Percentiles rank a stretch among this genome's conserved stretches.
phyloP scores from a whole-genome alignment of 164 flowering plant genomes.

The Euptelea pleiosperma region DNA sequence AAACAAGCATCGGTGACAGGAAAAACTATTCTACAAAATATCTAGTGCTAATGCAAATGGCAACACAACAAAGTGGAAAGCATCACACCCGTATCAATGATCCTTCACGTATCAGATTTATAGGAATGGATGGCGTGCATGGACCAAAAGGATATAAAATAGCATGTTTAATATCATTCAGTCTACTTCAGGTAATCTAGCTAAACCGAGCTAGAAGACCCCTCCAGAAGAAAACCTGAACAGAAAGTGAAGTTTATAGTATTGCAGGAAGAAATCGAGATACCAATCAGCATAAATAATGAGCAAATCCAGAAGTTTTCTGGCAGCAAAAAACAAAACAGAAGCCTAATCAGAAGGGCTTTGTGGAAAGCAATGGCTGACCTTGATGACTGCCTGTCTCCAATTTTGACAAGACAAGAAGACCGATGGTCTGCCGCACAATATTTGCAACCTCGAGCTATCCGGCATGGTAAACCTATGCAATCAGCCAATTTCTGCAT shows the following conservation, averaged over 20 bases:
- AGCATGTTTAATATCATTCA: neutral
- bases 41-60: too few relatives aligned
- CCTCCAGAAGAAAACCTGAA: too few relatives aligned
- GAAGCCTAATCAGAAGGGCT: conserved; percentile 6
- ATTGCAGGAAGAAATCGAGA: too few relatives aligned
- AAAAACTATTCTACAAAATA: too few relatives aligned
- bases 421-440: conserved; percentile 77
- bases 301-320: neutral
- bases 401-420: conserved; percentile 77
- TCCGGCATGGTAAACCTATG: conserved; percentile 89
- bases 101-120: neutral
- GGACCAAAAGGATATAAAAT: neutral
- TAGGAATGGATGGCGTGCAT: neutral
- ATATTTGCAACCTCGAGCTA: conserved; percentile 92
- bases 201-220: neutral
- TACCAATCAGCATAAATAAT: neutral
- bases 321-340: neutral
- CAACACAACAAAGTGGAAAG: too few relatives aligned
- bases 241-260: too few relatives aligned
- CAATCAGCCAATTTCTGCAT: conserved; percentile 91
- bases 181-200: neutral
- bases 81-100: neutral
- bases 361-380: conserved; percentile 14
- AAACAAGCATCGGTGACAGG: too few relatives aligned
- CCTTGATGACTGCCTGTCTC: conserved; percentile 55